These are phyloP conservation scores for Hymenoscyphus linearis DNA, from an alignment of 2,329 filamentous ascomycete species.

Conservation along the genomic window DNA sequence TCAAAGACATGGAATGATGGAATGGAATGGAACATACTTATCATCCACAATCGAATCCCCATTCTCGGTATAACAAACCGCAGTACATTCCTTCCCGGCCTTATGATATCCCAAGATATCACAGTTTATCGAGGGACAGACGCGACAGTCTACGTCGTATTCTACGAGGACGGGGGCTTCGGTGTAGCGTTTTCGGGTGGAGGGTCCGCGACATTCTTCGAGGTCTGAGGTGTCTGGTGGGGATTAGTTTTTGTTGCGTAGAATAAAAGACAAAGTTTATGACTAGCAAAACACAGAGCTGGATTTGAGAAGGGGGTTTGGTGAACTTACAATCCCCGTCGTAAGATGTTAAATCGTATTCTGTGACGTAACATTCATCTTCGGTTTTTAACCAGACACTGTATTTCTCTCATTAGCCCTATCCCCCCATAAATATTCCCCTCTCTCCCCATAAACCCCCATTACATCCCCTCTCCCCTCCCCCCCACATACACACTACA, in stretches of 20 bases:
- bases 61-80: slow-evolving; percentile 19
- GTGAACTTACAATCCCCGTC: slow-evolving; percentile 17
- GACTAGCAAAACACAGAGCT: too few species aligned
- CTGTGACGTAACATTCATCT: slow-evolving; percentile 20
- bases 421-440: too few species aligned
- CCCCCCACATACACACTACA: too few species aligned
- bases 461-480: too few species aligned
- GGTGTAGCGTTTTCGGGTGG: slow-evolving; percentile 13
- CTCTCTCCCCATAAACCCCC: too few species aligned
- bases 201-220: slow-evolving; percentile 15
- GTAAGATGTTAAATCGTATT: slow-evolving; percentile 18
- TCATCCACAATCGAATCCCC: slow-evolving; percentile 9
- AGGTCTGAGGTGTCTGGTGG: too few species aligned
- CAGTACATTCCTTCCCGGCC: slow-evolving; percentile 14
- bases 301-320: neutral
- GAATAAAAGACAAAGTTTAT: too few species aligned
- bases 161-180: slow-evolving; percentile 9
- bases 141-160: slow-evolving; percentile 20
- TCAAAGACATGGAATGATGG: neutral
- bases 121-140: slow-evolving; percentile 19
- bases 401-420: too few species aligned
- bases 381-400: slow-evolving; percentile 22
- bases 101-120: slow-evolving; percentile 13
- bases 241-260: too few species aligned
- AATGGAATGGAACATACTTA: neutral